A percentile compares a stretch with the other conserved stretches of the same genome.
These are phyloP conservation scores for Porosira glacialis DNA, from an alignment of 352 stramenopile species.

Conservation along the genomic window DNA sequence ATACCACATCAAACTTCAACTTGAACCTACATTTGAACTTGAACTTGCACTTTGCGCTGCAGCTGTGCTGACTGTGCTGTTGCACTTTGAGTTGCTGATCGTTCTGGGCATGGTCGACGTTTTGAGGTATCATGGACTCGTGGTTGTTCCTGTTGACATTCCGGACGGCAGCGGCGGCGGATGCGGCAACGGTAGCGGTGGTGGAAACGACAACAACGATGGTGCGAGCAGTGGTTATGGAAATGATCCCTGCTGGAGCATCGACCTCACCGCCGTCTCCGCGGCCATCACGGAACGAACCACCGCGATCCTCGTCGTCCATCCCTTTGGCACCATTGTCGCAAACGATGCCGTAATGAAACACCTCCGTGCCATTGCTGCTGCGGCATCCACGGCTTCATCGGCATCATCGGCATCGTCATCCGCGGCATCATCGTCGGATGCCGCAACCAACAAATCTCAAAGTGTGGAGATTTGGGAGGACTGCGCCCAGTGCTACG, in stretches of 20 bases:
- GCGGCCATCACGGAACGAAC: slow-evolving; percentile 56
- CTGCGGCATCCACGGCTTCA: too few relatives aligned
- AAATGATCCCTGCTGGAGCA: slow-evolving; percentile 18
- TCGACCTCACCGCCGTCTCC: slow-evolving; percentile 48
- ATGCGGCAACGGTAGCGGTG: slow-evolving; percentile 3
- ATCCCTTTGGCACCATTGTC: slow-evolving; percentile 71
- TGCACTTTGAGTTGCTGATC: too few relatives aligned
- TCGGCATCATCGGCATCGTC: background rate
- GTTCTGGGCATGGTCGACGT: slow-evolving; percentile 76
- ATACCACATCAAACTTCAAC: too few relatives aligned
- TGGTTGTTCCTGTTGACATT: slow-evolving; percentile 70
- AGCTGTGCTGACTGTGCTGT: too few relatives aligned
- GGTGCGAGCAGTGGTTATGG: background rate
- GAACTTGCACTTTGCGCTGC: too few relatives aligned
- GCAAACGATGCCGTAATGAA: slow-evolving; percentile 25
- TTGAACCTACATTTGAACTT: too few relatives aligned
- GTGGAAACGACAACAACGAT: background rate
- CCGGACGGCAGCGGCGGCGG: slow-evolving; percentile 5
- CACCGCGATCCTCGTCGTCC: slow-evolving; percentile 76
- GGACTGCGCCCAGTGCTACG: slow-evolving; percentile 79
- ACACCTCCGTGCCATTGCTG: slow-evolving; percentile 48
- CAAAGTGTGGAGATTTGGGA: slow-evolving; percentile 68
- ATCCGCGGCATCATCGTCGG: too few relatives aligned
- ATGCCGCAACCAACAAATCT: too few relatives aligned
- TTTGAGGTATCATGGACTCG: slow-evolving; percentile 55